Percentiles rank a stretch among this genome's conserved stretches.
phyloP scores from a whole-genome alignment of 352 stramenopile species.

The Pythium coloratum region DNA sequence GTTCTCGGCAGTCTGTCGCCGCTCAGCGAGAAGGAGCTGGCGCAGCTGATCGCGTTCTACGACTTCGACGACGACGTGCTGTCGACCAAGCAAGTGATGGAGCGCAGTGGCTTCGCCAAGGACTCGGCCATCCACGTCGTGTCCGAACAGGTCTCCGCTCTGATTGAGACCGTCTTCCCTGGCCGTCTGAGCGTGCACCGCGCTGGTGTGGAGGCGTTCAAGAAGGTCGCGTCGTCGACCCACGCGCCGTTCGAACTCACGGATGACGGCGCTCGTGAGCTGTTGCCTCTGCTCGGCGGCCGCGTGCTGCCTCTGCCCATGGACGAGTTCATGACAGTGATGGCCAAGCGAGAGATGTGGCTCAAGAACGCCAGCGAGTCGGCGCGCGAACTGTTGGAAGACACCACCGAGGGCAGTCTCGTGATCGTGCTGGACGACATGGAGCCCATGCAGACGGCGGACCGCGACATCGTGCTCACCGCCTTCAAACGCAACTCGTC shows the following conservation, averaged over 20 bases:
- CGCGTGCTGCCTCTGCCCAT: conserved; percentile 55
- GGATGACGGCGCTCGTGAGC: conserved; percentile 60
- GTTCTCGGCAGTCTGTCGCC: conserved; percentile 57
- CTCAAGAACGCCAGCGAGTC: conserved; percentile 68
- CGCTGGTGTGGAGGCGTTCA: conserved; percentile 53
- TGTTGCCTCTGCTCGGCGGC: conserved; percentile 50
- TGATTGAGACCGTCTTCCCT: conserved; percentile 39
- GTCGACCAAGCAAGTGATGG: conserved; percentile 38
- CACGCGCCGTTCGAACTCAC: conserved; percentile 44
- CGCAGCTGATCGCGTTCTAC: conserved; percentile 45
- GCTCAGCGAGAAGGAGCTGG: conserved; percentile 43
- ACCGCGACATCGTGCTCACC: conserved; percentile 67
- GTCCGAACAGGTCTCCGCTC: conserved; percentile 44
- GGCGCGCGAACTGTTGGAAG: conserved; percentile 44
- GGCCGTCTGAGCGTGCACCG: conserved; percentile 62
- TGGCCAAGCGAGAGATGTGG: conserved; percentile 73
- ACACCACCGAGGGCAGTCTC: conserved; percentile 63
- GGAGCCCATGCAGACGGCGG: conserved; percentile 73
- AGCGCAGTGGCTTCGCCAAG: conserved; percentile 67
- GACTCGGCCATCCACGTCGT: conserved; percentile 70
- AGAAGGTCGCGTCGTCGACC: conserved; percentile 19
- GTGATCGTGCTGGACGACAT: conserved; percentile 77
- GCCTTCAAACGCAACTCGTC: conserved; percentile 74
- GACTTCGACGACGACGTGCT: conserved; percentile 27
- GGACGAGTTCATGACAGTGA: conserved; percentile 62